Base-by-base conservation (phyloP, 2,329 filamentous ascomycete species). In the Bipolaris victoriae region DNA sequence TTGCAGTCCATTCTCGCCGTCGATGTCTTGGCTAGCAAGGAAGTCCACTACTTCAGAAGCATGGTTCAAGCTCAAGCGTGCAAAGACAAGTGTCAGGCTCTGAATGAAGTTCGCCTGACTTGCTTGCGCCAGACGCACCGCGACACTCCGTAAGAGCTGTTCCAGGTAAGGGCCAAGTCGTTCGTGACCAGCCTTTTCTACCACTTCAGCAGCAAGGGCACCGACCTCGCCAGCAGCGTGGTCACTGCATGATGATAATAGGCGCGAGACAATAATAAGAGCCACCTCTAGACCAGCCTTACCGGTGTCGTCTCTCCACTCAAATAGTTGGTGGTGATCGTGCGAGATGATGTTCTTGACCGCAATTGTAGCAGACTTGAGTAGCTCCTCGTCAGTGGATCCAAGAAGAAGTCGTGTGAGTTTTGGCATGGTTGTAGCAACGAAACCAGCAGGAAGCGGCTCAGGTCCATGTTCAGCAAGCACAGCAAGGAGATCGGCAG, bases 211-310 rank as follows among this genome's bases (percentile, higher is more conserved):
- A 4, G 95, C 95, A 63, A 99, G 85, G 15, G 92, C 92, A 65
- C 95, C 95, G 41, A 99, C 93, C 79, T 99, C 94, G n/a, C 92
- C 91, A 5, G 94, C 95, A 16, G 92, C 91, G 69, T 94, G 92
- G 70, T 99, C 95, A 69, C 98, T 89, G 1, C 84, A 79, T 1
- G 91, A 89, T 3, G 90, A 89, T 29, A 99, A 84, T 4, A 99
- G 84, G 46, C 94, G 90, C 74, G 97, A 95, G 61, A 99, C 92
- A 66, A 99, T 95, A 63, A 92, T 86, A 46, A 99, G 84, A 57
- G 92, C 91, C 29, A 96, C 88, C 76, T 98, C 93, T 10, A 97
- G 84, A 15, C 94, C 94, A 36, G 87, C 90, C 68, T 92, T 91
- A 39, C 90, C 90, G 43, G 84, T 86, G 20, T 84, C 82, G 71